phyloP scores from a whole-genome alignment of 2,329 filamentous ascomycete genomes.

The Talaromyces piceae region DNA sequence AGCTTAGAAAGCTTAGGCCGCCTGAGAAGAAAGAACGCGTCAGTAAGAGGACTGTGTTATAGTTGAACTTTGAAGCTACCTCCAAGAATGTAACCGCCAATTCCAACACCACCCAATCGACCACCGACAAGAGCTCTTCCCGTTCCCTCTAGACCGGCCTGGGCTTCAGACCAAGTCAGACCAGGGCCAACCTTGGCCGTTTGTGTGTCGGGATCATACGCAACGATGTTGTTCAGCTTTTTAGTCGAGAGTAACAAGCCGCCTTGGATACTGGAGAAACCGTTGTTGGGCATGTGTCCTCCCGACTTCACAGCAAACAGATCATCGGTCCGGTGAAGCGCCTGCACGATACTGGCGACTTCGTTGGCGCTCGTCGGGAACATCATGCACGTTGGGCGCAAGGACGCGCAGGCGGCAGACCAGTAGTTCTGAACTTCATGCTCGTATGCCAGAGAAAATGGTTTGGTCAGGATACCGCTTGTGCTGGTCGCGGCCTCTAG shows the following conservation, averaged over 20 bases:
- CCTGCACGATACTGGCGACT: slow-evolving; percentile 46
- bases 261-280: slow-evolving; percentile 39
- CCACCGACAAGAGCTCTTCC: slow-evolving; percentile 36
- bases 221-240: slow-evolving; percentile 31
- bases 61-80: slow-evolving; percentile 19
- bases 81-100: slow-evolving; percentile 42
- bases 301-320: slow-evolving; percentile 50
- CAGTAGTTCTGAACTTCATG: slow-evolving; percentile 39
- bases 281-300: slow-evolving; percentile 41
- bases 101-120: slow-evolving; percentile 42
- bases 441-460: slow-evolving; percentile 27
- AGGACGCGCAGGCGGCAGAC: slow-evolving; percentile 38
- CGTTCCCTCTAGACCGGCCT: slow-evolving; percentile 23
- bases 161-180: slow-evolving; percentile 28
- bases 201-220: slow-evolving; percentile 26
- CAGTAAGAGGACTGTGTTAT: too few relatives aligned
- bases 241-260: slow-evolving; percentile 41
- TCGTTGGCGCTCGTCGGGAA: slow-evolving; percentile 44
- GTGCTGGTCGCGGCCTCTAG: slow-evolving; percentile 21
- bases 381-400: slow-evolving; percentile 42
- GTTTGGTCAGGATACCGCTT: slow-evolving; percentile 27
- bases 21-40: slow-evolving; percentile 13
- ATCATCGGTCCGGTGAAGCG: slow-evolving; percentile 42
- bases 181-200: slow-evolving; percentile 36
- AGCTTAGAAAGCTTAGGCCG: slow-evolving; percentile 43